Percentiles rank a stretch among this genome's conserved stretches.
Evolutionary conservation across 306 rosid genomes (phyloP).

Genomic region (Medicago lupulina): DNA sequence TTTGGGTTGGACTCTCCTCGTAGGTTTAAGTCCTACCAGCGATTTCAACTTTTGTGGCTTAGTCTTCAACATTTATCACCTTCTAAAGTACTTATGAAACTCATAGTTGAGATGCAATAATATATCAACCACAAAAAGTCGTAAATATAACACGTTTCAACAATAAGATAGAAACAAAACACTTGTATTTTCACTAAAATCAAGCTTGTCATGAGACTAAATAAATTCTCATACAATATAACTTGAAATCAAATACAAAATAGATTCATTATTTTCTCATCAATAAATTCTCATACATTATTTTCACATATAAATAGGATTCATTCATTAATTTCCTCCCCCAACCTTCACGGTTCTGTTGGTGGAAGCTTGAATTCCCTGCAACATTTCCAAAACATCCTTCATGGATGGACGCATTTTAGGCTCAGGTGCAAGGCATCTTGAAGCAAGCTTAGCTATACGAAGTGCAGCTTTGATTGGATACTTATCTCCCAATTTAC

Average conservation of each 20-base stretch:
- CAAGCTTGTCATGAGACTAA: background rate
- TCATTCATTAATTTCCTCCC: background rate
- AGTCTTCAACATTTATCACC: no score
- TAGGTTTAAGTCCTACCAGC: no score
- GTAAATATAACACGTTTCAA: background rate
- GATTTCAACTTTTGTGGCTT: no score
- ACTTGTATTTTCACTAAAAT: no score
- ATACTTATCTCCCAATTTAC: constrained; percentile 67
- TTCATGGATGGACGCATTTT: constrained; percentile 88
- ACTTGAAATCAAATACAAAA: background rate
- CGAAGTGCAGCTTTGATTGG: constrained; percentile 84
- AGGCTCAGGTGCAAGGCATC: constrained; percentile 80
- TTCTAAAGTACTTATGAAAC: no score
- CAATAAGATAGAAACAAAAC: background rate
- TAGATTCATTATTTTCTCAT: background rate
- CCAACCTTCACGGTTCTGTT: constrained; percentile 47
- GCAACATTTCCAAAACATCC: constrained; percentile 72
- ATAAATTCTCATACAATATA: background rate
- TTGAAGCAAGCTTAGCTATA: constrained; percentile 73
- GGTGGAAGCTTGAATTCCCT: constrained; percentile 60
- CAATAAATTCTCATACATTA: background rate
- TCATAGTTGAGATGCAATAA: no score
- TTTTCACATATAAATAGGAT: background rate
- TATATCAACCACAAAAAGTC: no score
- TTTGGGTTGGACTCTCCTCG: no score